A percentile compares a stretch with the other conserved stretches of the same genome.
These are phyloP conservation scores for Lasiosphaeris hirsuta DNA, from an alignment of 495 filamentous ascomycete species.

Conservation along the genomic window DNA sequence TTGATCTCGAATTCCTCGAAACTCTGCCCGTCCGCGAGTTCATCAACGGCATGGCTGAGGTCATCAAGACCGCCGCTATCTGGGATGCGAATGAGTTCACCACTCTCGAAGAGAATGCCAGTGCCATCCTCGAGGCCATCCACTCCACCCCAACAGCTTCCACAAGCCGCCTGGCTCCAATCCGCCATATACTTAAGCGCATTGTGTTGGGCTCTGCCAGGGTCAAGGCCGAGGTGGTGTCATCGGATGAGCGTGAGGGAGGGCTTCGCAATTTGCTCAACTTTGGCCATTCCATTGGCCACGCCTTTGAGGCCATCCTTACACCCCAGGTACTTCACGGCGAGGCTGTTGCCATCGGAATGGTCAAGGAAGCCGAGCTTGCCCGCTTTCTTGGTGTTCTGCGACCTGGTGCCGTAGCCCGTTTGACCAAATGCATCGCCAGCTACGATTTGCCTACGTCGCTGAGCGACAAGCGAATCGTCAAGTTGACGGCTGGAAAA, in stretches of 20 bases:
- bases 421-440: conserved; percentile 87
- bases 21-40: conserved; percentile 89
- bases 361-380: conserved; percentile 96
- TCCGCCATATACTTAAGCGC: conserved; percentile 75
- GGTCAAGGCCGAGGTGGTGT: conserved; percentile 92
- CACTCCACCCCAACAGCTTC: conserved; percentile 51
- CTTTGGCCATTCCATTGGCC: conserved; percentile 97
- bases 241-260: conserved; percentile 89
- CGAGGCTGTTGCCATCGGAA: conserved; percentile 92
- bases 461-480: conserved; percentile 76
- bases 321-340: conserved; percentile 95
- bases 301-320: conserved; percentile 92
- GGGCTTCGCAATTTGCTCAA: conserved; percentile 93
- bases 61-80: conserved; percentile 96
- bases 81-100: conserved; percentile 88
- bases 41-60: conserved; percentile 98
- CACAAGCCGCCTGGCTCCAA: conserved; percentile 57
- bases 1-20: conserved; percentile 89
- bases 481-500: conserved; percentile 80
- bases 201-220: conserved; percentile 84
- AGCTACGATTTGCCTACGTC: conserved; percentile 90
- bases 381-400: conserved; percentile 87
- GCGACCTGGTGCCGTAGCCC: conserved; percentile 79
- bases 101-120: conserved; percentile 76
- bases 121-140: conserved; percentile 67